Conservation (phyloP, 176 grass and related monocot genomes). For the Coix lacrymajobi region DNA sequence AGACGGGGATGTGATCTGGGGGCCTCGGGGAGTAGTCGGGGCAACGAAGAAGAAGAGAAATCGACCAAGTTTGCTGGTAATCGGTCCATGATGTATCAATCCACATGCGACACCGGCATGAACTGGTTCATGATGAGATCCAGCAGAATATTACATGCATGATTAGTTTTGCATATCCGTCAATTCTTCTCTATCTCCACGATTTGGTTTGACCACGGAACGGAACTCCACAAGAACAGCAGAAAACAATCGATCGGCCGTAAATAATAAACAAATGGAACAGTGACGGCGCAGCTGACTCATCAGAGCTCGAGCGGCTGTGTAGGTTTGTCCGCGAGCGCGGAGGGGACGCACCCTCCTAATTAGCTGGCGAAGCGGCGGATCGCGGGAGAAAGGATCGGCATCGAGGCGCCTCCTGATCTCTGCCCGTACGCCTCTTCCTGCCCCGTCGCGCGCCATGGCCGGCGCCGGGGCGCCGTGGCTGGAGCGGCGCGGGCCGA, state of each 20-base stretch:
- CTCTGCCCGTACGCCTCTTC: neutral
- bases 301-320: neutral
- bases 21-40: too few relatives aligned
- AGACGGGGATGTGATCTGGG: neutral
- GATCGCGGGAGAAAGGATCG: too few relatives aligned
- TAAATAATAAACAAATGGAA: neutral
- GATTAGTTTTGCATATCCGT: neutral
- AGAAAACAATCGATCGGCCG: neutral
- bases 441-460: neutral
- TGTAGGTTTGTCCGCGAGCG: neutral
- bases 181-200: neutral
- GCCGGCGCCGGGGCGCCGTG: neutral
- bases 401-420: neutral
- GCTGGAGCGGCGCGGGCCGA: constrained; percentile 21
- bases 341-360: neutral
- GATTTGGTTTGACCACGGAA: neutral
- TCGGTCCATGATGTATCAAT: neutral
- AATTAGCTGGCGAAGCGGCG: neutral
- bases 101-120: neutral
- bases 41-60: neutral
- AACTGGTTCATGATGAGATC: neutral
- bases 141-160: neutral
- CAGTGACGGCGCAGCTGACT: neutral
- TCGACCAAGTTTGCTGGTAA: neutral
- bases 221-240: neutral